Conservation (phyloP, 169 alveolate species). For the Cryptosporidium canis region DNA sequence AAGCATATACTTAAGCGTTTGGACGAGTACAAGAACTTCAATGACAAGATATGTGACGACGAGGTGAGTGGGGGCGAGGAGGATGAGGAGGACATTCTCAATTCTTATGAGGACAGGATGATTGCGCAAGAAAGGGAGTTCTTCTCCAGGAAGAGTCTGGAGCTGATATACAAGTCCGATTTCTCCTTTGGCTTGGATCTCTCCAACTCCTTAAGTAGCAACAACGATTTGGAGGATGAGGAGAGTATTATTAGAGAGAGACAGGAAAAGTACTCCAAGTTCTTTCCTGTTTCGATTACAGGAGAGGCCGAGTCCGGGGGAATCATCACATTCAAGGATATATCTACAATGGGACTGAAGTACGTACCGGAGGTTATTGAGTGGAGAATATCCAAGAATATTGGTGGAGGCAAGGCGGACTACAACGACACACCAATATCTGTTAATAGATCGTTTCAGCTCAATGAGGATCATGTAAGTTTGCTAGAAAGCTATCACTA, state of each 20-base stretch:
- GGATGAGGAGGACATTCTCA: constrained; percentile 19
- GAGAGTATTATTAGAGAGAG: neutral
- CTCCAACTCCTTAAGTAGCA: neutral
- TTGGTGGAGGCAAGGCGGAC: constrained; percentile 40
- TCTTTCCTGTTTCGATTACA: constrained; percentile 37
- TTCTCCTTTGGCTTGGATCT: neutral
- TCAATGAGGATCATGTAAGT: constrained; percentile 57
- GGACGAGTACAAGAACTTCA: constrained; percentile 24
- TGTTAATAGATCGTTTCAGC: constrained; percentile 29
- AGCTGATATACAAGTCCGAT: neutral
- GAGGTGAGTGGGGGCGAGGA: neutral
- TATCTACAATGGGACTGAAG: constrained; percentile 33
- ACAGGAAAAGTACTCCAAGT: constrained; percentile 36
- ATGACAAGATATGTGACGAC: neutral
- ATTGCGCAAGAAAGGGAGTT: constrained; percentile 46
- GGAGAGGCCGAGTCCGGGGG: constrained; percentile 51
- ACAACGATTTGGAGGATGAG: neutral
- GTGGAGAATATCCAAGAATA: constrained; percentile 52
- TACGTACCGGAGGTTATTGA: constrained; percentile 61
- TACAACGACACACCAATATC: constrained; percentile 26
- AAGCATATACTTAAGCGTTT: constrained; percentile 25
- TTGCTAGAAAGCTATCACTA: neutral
- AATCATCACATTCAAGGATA: constrained; percentile 48
- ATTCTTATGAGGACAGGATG: constrained; percentile 48
- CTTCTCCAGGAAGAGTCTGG: constrained; percentile 32